phyloP scores from a whole-genome alignment of 2,329 filamentous ascomycete genomes.

The Pseudogymnoascus sp. region DNA sequence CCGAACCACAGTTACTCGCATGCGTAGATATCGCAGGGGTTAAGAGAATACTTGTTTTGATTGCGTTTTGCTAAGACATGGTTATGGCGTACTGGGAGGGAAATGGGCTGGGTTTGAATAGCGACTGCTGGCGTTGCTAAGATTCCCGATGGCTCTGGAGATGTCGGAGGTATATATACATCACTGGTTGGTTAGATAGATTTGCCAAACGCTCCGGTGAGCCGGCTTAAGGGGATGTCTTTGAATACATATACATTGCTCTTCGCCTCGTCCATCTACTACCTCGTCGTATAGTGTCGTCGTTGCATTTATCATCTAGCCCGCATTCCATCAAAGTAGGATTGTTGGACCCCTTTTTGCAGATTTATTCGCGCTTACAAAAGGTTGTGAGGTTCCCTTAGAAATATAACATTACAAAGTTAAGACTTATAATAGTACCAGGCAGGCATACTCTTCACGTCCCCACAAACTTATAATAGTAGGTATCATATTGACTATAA shows the following conservation, averaged over 20 bases:
- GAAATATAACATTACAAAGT: background rate
- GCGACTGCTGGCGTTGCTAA: constrained; percentile 1
- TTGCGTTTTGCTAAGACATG: background rate
- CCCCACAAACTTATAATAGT: background rate
- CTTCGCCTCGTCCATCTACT: background rate
- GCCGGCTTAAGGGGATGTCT: background rate
- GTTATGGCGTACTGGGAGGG: background rate
- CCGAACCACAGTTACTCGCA: background rate
- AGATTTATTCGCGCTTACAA: background rate
- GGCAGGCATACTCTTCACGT: background rate
- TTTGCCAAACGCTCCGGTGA: background rate
- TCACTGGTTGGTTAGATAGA: background rate
- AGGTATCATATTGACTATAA: constrained; percentile 6
- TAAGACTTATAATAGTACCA: background rate
- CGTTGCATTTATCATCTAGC: background rate
- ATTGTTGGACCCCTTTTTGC: background rate
- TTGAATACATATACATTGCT: background rate
- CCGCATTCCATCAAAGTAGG: background rate
- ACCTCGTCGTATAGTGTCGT: background rate
- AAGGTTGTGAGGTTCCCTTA: background rate
- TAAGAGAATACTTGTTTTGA: background rate
- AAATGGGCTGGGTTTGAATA: background rate
- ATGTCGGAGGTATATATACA: background rate
- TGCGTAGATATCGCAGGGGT: background rate
- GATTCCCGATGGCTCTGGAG: background rate